Evolutionary conservation across 768 basidiomycete species (phyloP).

Genomic region (Leccinum fibrillosum): DNA sequence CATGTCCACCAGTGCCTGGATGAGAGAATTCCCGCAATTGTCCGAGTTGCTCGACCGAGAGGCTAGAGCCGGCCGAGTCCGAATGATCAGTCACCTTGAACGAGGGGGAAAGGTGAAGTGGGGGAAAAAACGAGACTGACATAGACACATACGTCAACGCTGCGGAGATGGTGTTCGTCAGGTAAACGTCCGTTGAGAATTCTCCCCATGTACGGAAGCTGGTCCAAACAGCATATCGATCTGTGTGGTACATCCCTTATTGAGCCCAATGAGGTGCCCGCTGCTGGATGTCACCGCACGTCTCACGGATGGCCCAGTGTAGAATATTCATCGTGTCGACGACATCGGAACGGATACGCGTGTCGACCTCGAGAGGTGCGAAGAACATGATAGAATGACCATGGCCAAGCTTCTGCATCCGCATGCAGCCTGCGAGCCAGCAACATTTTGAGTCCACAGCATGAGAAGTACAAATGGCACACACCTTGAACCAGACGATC

Average conservation of each 20-base stretch:
- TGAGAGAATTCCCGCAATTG: too few relatives aligned
- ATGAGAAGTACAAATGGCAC: neutral
- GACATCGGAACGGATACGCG: constrained; percentile 32
- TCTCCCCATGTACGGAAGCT: too few relatives aligned
- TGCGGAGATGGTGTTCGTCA: neutral
- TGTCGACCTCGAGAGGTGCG: constrained; percentile 45
- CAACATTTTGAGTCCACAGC: neutral
- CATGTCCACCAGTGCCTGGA: too few relatives aligned
- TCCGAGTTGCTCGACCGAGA: too few relatives aligned
- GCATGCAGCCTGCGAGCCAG: constrained; percentile 45
- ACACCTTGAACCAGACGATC: constrained; percentile 24
- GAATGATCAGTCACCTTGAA: neutral
- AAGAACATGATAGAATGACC: constrained; percentile 49
- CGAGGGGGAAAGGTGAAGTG: neutral
- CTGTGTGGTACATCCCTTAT: too few relatives aligned
- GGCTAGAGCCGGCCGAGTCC: neutral
- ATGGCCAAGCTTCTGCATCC: constrained; percentile 48
- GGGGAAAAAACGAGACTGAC: neutral
- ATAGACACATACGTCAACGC: neutral
- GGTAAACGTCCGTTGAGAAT: constrained; percentile 27
- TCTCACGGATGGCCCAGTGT: too few relatives aligned
- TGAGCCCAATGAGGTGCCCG: too few relatives aligned
- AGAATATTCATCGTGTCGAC: too few relatives aligned
- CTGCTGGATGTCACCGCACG: too few relatives aligned
- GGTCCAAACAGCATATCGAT: constrained; percentile 29